A percentile compares a stretch with the other conserved stretches of the same genome.
These are phyloP conservation scores for Exophiala bonariae DNA, from an alignment of 2,329 filamentous ascomycete species.

Conservation along the genomic window DNA sequence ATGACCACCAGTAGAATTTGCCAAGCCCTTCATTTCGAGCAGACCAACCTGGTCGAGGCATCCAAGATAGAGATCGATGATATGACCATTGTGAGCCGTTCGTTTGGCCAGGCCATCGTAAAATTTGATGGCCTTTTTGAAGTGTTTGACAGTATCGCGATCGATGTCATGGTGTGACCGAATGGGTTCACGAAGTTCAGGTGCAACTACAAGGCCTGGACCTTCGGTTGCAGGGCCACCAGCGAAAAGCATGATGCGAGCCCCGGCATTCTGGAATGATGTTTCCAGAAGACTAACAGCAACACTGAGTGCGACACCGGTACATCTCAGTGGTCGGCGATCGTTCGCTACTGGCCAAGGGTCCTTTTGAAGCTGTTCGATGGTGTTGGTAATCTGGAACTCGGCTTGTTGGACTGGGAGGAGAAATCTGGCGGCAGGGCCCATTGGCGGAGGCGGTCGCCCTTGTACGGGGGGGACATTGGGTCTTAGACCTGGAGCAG, in stretches of 20 bases:
- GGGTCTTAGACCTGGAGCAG: conserved; percentile 71
- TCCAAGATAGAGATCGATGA: conserved; percentile 96
- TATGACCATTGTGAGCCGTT: conserved; percentile 92
- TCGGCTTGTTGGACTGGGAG: conserved; percentile 94
- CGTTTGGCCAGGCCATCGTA: conserved; percentile 94
- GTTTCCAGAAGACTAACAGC: conserved; percentile 90
- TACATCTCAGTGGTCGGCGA: conserved; percentile 84
- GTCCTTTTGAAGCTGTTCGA: conserved; percentile 94
- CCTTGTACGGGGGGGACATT: conserved; percentile 71
- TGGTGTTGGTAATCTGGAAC: conserved; percentile 92
- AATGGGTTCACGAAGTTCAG: conserved; percentile 93
- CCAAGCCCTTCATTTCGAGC: conserved; percentile 95
- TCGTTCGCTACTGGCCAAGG: conserved; percentile 97
- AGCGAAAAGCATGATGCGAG: conserved; percentile 94
- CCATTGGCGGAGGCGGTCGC: conserved; percentile 70
- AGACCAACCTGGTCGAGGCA: conserved; percentile 97
- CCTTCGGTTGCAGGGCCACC: conserved; percentile 94
- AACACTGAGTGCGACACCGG: conserved; percentile 93
- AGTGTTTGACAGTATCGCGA: conserved; percentile 98
- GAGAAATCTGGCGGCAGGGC: conserved; percentile 84
- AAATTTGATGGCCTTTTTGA: conserved; percentile 98
- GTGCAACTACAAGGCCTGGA: conserved; percentile 93
- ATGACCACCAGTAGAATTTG: conserved; percentile 94
- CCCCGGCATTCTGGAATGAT: conserved; percentile 92
- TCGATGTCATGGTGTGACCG: conserved; percentile 99